phyloP scores from a whole-genome alignment of 2,329 filamentous ascomycete species.

The Diaporthe velutina region DNA sequence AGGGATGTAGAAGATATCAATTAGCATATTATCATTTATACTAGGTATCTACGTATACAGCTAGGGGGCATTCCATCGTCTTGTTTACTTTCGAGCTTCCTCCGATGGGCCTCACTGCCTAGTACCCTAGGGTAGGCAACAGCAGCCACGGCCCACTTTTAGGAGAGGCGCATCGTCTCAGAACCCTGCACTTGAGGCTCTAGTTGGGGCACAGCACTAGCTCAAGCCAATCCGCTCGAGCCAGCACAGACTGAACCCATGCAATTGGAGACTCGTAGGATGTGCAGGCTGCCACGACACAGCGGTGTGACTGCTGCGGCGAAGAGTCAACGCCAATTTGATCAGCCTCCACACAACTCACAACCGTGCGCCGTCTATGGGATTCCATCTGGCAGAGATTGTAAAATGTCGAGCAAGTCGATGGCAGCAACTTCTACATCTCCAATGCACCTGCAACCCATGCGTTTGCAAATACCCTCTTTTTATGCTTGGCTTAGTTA shows the following conservation, averaged over 20 bases:
- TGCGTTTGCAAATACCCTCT: no score
- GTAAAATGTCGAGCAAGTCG: no score
- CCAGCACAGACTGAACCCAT: conserved; percentile 5
- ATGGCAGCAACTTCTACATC: no score
- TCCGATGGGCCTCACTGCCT: not conserved
- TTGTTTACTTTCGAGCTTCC: not conserved
- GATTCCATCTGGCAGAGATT: no score
- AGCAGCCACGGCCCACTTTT: conserved; percentile 4
- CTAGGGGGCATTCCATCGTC: not conserved
- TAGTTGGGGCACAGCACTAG: conserved; percentile 2
- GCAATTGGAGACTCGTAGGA: not conserved
- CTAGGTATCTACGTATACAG: not conserved
- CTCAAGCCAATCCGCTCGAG: not conserved
- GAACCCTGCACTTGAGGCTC: conserved; percentile 2
- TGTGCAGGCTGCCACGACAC: not conserved
- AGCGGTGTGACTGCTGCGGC: conserved; percentile 15
- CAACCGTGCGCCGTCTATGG: not conserved
- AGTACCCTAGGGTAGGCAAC: conserved; percentile 14
- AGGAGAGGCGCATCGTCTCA: not conserved
- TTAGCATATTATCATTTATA: not conserved
- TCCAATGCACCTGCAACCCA: no score
- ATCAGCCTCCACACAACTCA: not conserved
- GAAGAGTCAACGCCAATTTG: not conserved
- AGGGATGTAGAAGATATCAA: not conserved
- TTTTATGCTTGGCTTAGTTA: no score